Conservation (phyloP, 2,329 filamentous ascomycete genomes). For the Diaporthe sp. region DNA sequence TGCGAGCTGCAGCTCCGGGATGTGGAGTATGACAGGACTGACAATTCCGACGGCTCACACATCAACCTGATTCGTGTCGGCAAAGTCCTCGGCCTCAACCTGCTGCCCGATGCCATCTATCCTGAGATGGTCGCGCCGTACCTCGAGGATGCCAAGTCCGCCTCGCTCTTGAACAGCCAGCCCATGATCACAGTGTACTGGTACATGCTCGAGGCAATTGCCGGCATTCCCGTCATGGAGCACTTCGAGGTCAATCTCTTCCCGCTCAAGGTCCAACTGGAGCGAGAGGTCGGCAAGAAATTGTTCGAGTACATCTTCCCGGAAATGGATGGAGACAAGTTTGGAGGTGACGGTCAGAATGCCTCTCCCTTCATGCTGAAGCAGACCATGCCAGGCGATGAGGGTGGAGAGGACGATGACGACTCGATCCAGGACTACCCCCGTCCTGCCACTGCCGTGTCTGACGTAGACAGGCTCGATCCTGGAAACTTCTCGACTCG, state of each 20-base stretch:
- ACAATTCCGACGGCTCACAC: conserved; percentile 97
- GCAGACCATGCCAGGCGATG: conserved; percentile 58
- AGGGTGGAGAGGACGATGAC: conserved; percentile 61
- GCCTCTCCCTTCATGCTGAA: conserved; percentile 72
- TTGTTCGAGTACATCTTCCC: conserved; percentile 99
- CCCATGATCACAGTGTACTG: conserved; percentile 96
- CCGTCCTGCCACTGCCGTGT: conserved; percentile 49
- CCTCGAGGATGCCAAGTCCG: conserved; percentile 70
- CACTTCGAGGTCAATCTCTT: conserved; percentile 96
- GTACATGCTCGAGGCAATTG: conserved; percentile 98
- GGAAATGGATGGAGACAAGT: conserved; percentile 73
- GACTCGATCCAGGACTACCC: conserved; percentile 46
- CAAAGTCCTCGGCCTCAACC: conserved; percentile 88
- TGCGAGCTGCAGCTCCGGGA: conserved; percentile 94
- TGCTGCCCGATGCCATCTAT: conserved; percentile 91
- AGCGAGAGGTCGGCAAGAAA: conserved; percentile 91
- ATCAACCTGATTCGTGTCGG: conserved; percentile 92
- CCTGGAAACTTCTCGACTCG: conserved; percentile 67
- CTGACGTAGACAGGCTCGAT: conserved; percentile 58
- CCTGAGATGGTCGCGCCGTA: conserved; percentile 97
- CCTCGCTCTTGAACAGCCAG: conserved; percentile 68
- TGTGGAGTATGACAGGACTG: conserved; percentile 92
- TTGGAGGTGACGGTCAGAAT: conserved; percentile 58
- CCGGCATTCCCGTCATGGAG: conserved; percentile 96
- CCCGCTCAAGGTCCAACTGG: conserved; percentile 92